phyloP scores from a whole-genome alignment of 2,329 filamentous ascomycete species.

The Talaromyces funiculosus region DNA sequence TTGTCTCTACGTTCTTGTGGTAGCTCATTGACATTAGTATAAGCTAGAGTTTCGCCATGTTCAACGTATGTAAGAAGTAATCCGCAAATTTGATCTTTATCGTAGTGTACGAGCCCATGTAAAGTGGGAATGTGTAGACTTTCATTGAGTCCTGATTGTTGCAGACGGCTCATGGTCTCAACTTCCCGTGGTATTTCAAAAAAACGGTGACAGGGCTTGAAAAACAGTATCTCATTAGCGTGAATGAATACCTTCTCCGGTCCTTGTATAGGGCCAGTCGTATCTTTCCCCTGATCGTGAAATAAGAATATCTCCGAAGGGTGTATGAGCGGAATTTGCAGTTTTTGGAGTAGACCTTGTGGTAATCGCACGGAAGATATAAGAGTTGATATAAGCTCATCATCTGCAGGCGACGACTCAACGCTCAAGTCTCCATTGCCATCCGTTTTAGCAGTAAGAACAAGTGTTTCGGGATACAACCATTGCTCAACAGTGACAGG shows the following conservation, averaged over 20 bases:
- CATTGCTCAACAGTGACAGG: background rate
- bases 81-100: background rate
- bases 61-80: background rate
- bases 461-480: background rate
- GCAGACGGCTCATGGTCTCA: background rate
- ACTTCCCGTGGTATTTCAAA: slow-evolving; percentile 1
- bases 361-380: background rate
- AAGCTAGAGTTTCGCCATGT: background rate
- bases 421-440: background rate
- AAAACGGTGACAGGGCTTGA: background rate
- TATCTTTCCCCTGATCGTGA: background rate
- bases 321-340: background rate
- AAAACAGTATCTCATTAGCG: background rate
- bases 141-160: slow-evolving; percentile 1
- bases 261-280: background rate
- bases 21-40: background rate
- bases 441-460: background rate
- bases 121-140: background rate
- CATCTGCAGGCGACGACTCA: background rate
- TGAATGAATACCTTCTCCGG: background rate
- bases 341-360: background rate
- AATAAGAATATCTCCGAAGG: background rate
- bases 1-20: background rate
- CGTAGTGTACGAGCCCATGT: background rate
- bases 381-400: background rate